These are phyloP conservation scores for Lepidium aucheri DNA, from an alignment of 345 rosid species.

Conservation along the genomic window DNA sequence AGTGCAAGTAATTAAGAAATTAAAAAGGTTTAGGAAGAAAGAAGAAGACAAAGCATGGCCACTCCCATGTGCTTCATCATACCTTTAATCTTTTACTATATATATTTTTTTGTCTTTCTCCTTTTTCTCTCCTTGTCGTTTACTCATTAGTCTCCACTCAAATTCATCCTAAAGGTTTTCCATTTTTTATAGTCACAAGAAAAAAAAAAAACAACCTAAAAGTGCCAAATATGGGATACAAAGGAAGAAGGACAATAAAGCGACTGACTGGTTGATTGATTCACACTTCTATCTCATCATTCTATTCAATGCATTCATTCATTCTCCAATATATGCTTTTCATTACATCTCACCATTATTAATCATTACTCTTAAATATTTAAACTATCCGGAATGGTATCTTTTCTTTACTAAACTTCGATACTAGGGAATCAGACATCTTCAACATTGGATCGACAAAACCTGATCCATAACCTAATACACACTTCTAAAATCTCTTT, in stretches of 20 bases:
- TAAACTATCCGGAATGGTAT: no score
- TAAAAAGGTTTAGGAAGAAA: not conserved
- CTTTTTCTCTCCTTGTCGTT: slow-evolving; percentile 17
- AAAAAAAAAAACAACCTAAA: not conserved
- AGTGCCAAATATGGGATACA: not conserved
- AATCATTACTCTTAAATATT: no score
- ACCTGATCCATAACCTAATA: no score
- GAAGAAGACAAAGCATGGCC: slow-evolving; percentile 22
- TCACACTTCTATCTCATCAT: slow-evolving; percentile 14
- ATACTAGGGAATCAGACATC: no score
- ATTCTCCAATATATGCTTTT: not conserved
- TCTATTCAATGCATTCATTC: no score
- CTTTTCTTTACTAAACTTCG: no score
- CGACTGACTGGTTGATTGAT: slow-evolving; percentile 12
- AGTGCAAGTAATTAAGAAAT: not conserved
- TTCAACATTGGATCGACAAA: no score
- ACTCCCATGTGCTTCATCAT: slow-evolving; percentile 24
- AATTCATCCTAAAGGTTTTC: not conserved
- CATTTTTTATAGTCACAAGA: not conserved
- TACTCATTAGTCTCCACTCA: not conserved
- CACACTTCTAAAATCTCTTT: no score
- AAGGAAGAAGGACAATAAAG: not conserved
- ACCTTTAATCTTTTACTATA: not conserved
- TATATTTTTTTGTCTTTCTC: slow-evolving; percentile 9
- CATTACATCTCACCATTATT: no score